Conservation (phyloP, 2,329 filamentous ascomycete genomes). For the Colletotrichum trifolii region DNA sequence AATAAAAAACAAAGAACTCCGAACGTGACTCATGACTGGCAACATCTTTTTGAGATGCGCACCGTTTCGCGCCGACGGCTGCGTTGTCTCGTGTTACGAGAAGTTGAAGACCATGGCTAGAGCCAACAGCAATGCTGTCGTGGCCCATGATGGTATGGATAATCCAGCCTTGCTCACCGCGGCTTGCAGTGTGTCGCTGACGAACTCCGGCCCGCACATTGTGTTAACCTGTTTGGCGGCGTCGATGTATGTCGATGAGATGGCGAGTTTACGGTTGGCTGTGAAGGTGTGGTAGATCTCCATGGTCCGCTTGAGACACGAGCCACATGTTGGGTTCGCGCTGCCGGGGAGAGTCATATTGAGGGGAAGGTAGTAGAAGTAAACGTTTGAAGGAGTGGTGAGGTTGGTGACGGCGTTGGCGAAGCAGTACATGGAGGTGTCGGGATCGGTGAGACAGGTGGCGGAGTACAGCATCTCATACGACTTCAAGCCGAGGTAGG, state of each 20-base stretch:
- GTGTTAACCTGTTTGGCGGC: slow-evolving; percentile 81
- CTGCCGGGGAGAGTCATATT: slow-evolving; percentile 76
- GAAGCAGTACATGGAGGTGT: slow-evolving; percentile 79
- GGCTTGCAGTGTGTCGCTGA: slow-evolving; percentile 64
- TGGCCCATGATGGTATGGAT: slow-evolving; percentile 32
- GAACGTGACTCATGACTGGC: slow-evolving; percentile 35
- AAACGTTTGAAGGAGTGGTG: slow-evolving; percentile 75
- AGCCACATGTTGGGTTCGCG: slow-evolving; percentile 78
- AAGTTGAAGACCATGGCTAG: slow-evolving; percentile 14
- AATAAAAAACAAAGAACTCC: slow-evolving; percentile 26
- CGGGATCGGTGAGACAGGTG: slow-evolving; percentile 78
- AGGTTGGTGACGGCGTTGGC: slow-evolving; percentile 85
- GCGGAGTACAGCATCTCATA: slow-evolving; percentile 85
- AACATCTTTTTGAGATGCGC: slow-evolving; percentile 1
- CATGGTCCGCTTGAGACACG: slow-evolving; percentile 85
- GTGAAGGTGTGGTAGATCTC: slow-evolving; percentile 78
- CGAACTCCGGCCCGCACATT: slow-evolving; percentile 68
- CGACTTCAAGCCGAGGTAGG: slow-evolving; percentile 79
- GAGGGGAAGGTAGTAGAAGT: slow-evolving; percentile 87
- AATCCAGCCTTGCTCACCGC: slow-evolving; percentile 40
- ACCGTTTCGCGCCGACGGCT: too few relatives aligned
- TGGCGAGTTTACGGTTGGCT: slow-evolving; percentile 70
- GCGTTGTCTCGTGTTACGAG: background rate
- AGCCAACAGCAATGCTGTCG: slow-evolving; percentile 15
- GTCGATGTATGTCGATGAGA: slow-evolving; percentile 74